Conservation (phyloP, 208 protist species). For the Crithidia bombi region DNA sequence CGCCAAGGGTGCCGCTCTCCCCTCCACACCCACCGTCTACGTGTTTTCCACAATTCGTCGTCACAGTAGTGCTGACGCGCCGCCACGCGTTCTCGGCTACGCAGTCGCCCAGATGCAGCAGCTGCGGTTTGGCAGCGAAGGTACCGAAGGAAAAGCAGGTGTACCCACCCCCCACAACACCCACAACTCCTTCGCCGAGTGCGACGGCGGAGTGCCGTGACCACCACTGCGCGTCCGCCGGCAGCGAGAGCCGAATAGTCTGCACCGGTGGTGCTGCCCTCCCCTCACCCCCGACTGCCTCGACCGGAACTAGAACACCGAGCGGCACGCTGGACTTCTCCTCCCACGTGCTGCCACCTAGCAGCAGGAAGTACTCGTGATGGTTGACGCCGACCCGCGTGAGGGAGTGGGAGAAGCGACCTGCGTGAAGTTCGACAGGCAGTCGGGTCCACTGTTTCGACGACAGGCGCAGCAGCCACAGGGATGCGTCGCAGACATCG, state of each 20-base stretch:
- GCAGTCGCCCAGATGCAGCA: conserved; percentile 50
- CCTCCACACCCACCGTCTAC: neutral
- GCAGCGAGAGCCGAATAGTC: conserved; percentile 30
- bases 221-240: conserved; percentile 53
- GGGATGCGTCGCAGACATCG: conserved; percentile 13
- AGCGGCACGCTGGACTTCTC: conserved; percentile 26
- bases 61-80: neutral
- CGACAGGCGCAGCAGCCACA: conserved; percentile 28
- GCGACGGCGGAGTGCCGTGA: conserved; percentile 66
- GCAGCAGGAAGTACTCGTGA: conserved; percentile 44
- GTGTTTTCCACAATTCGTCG: neutral
- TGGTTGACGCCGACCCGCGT: conserved; percentile 43
- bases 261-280: neutral
- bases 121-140: conserved; percentile 58
- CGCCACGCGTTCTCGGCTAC: conserved; percentile 26
- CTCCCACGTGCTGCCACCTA: conserved; percentile 63
- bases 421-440: conserved; percentile 11
- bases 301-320: conserved; percentile 14
- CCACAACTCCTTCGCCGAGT: conserved; percentile 61
- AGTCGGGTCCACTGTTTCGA: conserved; percentile 21
- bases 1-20: neutral
- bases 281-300: neutral
- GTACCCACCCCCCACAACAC: conserved; percentile 80
- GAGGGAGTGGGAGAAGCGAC: conserved; percentile 77
- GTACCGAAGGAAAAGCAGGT: conserved; percentile 93